Evolutionary conservation across 2,329 filamentous ascomycete genomes (phyloP).

Genomic region (Alternaria ventricosa): DNA sequence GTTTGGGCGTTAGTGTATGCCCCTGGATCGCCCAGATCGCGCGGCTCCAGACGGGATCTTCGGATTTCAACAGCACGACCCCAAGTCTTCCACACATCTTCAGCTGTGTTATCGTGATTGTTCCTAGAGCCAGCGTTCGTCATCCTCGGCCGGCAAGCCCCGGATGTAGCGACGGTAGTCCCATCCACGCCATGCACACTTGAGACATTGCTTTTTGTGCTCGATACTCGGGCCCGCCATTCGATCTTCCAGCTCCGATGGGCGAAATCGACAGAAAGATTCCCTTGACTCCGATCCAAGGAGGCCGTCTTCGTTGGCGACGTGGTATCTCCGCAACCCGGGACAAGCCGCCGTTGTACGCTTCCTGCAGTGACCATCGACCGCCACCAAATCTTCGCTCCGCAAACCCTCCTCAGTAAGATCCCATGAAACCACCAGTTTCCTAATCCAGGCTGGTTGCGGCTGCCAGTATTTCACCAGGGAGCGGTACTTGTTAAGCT

Average conservation of each 20-base stretch:
- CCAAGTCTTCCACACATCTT: background rate
- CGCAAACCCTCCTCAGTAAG: background rate
- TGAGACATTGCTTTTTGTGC: conserved; percentile 8
- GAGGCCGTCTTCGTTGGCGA: background rate
- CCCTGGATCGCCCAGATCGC: conserved; percentile 3
- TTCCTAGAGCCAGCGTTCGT: conserved; percentile 3
- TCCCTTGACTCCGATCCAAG: background rate
- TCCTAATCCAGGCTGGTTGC: background rate
- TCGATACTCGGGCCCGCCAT: background rate
- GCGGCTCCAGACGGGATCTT: background rate
- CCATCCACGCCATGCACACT: background rate
- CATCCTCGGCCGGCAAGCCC: background rate
- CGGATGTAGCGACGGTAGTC: conserved; percentile 6
- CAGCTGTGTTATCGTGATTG: background rate
- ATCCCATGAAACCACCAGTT: conserved; percentile 3
- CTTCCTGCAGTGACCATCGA: conserved; percentile 1
- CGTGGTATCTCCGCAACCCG: background rate
- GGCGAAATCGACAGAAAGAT: background rate
- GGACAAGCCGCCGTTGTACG: background rate
- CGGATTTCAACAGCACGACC: background rate
- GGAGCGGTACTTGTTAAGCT: background rate
- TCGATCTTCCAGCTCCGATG: background rate
- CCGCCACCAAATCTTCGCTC: background rate
- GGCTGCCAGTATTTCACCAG: background rate
- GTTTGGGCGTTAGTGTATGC: conserved; percentile 5